Conservation (phyloP, 768 basidiomycete genomes). For the Butyriboletus loyo region DNA sequence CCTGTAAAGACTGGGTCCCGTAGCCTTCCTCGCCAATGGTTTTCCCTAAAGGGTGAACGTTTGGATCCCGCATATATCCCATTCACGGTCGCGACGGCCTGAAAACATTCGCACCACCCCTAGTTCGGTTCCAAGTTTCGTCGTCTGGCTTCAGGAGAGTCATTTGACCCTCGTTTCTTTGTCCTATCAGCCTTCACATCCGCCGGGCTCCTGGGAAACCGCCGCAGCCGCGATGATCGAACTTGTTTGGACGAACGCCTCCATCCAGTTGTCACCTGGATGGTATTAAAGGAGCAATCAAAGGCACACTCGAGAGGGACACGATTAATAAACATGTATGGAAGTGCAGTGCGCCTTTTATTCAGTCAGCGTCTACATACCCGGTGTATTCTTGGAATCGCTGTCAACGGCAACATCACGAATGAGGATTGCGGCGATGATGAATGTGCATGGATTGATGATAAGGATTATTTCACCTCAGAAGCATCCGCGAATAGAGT, state of each 20-base stretch:
- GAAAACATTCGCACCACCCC: not conserved
- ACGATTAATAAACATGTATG: not conserved
- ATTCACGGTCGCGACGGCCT: not conserved
- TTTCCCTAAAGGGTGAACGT: too few species aligned
- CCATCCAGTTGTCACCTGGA: not conserved
- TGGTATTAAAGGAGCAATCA: not conserved
- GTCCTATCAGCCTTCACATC: not conserved
- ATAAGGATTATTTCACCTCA: too few species aligned
- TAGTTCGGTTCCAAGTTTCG: not conserved
- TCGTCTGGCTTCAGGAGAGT: too few species aligned
- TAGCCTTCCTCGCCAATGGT: not conserved
- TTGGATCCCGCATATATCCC: not conserved
- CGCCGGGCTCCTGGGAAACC: not conserved
- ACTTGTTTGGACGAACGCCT: too few species aligned
- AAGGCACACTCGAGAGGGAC: not conserved
- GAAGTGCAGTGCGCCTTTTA: too few species aligned
- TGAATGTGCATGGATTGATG: too few species aligned
- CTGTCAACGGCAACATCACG: too few species aligned
- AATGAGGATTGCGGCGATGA: too few species aligned
- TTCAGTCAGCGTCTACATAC: too few species aligned
- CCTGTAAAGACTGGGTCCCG: conserved; percentile 25
- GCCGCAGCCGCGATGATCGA: not conserved
- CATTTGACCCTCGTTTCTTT: too few species aligned
- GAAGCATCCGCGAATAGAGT: too few species aligned
- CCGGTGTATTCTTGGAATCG: too few species aligned